These are phyloP conservation scores for Podaxis pistillaris DNA, from an alignment of 768 basidiomycete genomes.

Conservation along the genomic window DNA sequence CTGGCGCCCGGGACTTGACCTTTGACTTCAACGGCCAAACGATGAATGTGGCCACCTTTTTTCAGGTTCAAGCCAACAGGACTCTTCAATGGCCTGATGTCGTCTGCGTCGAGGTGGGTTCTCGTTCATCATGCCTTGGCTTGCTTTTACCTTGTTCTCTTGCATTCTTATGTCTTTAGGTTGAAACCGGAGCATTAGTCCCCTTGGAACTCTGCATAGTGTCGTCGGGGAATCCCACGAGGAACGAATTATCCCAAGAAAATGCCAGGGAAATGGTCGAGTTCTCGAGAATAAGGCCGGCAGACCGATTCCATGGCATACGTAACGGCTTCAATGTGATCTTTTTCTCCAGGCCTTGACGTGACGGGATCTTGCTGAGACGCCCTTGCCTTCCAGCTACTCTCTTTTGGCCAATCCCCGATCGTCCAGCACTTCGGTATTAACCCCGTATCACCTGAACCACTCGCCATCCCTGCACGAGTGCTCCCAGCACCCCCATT, in stretches of 20 bases:
- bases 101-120: constrained; percentile 64
- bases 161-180: constrained; percentile 32
- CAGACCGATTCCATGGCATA: constrained; percentile 57
- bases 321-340: constrained; percentile 45
- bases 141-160: neutral
- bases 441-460: constrained; percentile 41
- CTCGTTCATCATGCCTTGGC: neutral
- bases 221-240: constrained; percentile 65
- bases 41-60: constrained; percentile 61
- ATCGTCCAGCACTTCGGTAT: constrained; percentile 70
- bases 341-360: neutral
- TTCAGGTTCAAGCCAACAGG: constrained; percentile 48
- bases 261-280: constrained; percentile 64
- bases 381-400: constrained; percentile 32
- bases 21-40: constrained; percentile 59
- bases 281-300: constrained; percentile 66
- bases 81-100: constrained; percentile 59
- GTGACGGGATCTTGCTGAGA: neutral
- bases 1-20: constrained; percentile 49
- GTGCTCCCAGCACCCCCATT: constrained; percentile 59
- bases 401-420: constrained; percentile 64
- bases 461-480: constrained; percentile 52
- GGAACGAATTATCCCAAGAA: constrained; percentile 67
- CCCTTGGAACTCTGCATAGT: constrained; percentile 71
- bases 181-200: constrained; percentile 60